Conservation (phyloP, 208 protist genomes). For the Crithidia brevicula region DNA sequence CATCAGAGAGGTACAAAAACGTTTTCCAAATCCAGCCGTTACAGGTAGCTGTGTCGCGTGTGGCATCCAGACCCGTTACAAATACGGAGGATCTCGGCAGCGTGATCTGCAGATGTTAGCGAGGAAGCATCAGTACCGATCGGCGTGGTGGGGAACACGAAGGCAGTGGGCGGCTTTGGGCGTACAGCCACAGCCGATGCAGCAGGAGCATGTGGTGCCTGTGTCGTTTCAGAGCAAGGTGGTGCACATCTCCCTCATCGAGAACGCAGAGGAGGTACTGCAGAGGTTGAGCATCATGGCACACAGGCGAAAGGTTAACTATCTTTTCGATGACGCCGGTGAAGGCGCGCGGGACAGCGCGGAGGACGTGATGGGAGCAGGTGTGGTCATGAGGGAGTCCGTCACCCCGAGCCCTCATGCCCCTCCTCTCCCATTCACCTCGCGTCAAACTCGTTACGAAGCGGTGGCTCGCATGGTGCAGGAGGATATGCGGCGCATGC, state of each 20-base stretch:
- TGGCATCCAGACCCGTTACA: constrained; percentile 23
- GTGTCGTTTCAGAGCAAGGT: constrained; percentile 33
- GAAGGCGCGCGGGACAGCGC: not conserved
- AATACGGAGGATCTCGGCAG: constrained; percentile 22
- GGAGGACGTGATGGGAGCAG: not conserved
- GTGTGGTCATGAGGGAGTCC: not conserved
- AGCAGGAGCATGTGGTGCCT: constrained; percentile 24
- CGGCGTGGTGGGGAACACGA: constrained; percentile 69
- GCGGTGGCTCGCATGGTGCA: not conserved
- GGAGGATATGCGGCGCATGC: constrained; percentile 39
- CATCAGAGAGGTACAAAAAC: too few relatives aligned
- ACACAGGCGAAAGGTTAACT: constrained; percentile 24
- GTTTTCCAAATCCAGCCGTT: constrained; percentile 1
- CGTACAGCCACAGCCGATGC: constrained; percentile 14
- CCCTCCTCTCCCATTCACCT: too few relatives aligned
- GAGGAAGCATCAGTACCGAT: constrained; percentile 38
- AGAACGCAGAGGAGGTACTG: constrained; percentile 48
- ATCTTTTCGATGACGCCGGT: not conserved
- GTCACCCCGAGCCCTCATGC: too few relatives aligned
- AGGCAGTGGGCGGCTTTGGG: constrained; percentile 41
- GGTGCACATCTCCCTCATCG: constrained; percentile 79
- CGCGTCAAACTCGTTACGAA: not conserved
- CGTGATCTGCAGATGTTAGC: constrained; percentile 26
- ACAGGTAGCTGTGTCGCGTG: not conserved
- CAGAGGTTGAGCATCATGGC: constrained; percentile 45